A percentile compares a stretch with the other conserved stretches of the same genome.
These are phyloP conservation scores for Fragaria vesca DNA, from an alignment of 306 rosid species.

Conservation along the genomic window DNA sequence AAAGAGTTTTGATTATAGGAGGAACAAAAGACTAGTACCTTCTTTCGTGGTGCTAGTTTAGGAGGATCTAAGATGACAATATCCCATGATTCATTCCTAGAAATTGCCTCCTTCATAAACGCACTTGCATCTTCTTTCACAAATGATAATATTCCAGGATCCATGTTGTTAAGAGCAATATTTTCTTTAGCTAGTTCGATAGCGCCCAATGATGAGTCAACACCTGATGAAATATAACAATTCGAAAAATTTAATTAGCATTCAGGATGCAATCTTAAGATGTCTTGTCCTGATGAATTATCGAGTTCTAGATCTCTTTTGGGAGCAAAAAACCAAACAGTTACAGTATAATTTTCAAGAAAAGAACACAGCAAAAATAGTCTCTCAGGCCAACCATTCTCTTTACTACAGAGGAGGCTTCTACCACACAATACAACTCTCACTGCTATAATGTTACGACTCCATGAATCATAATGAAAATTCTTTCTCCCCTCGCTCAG, in stretches of 20 bases:
- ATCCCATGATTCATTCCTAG: slow-evolving; percentile 77
- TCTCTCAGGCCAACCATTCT: not conserved
- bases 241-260: slow-evolving; percentile 8
- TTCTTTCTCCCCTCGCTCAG: not conserved
- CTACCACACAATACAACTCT: not conserved
- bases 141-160: slow-evolving; percentile 67
- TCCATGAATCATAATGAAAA: not conserved
- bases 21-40: slow-evolving; percentile 39
- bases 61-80: slow-evolving; percentile 89
- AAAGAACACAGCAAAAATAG: not conserved
- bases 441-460: not conserved
- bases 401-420: not conserved
- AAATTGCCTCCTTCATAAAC: slow-evolving; percentile 81
- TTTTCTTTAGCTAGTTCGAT: slow-evolving; percentile 89
- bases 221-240: slow-evolving; percentile 44
- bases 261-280: slow-evolving; percentile 16
- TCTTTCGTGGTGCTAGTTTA: slow-evolving; percentile 81
- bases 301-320: not conserved
- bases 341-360: not conserved
- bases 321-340: not conserved
- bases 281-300: not conserved
- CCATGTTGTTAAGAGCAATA: slow-evolving; percentile 65
- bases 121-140: slow-evolving; percentile 65
- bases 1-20: not conserved
- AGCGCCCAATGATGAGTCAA: slow-evolving; percentile 76